Base-by-base conservation (phyloP, 176 grass and related monocot genomes). In the Chrysopogon serrulatus region DNA sequence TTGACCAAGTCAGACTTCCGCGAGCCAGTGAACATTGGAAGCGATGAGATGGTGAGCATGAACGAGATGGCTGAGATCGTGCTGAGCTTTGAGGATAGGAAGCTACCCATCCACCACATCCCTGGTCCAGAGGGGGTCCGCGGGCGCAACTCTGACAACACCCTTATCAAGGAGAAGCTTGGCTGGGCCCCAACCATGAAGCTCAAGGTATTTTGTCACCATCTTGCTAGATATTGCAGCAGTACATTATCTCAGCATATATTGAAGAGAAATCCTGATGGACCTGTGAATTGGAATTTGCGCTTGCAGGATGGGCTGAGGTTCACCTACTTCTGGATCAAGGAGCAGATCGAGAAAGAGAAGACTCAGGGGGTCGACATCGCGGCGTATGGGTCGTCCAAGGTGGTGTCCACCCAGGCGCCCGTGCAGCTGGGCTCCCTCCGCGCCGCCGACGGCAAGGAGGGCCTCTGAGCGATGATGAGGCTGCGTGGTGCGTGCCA, bases 251-350 rank as follows among this genome's bases (percentile, higher is more conserved):
- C 45, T 51, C 10, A 0, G 2, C 28, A 39, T 45, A 39, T 33
- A 47, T 48, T 79, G 59, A 48, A 39, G 36, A 28, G 12, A 65
- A 27, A 5, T 19, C 10, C n/a, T 64, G 9, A 83, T 5, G 0
- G 11, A 5, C 17, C 1, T 4, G 62, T 26, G 44, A 81, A 65
- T 32, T 27, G 2, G 26, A 72, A 45, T 44, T 17, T 21, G 4
- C 30, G 24, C 6, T 2, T 70, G 62, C 76, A 94, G 94, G 90
- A 94, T 56, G 94, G 94, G 21, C 61, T 96, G 54, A 89, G 88
- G 76, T 35, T 96, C 84, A 96, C 94, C 23, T 96, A 96, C 68
- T 93, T 96, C 84, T 96, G 94, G 94, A 96, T 96, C 82, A 96
- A 96, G 73, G 94, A 91, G 79, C 91, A 96, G 76, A 86, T 93